Evolutionary conservation across 208 protist species (phyloP).

Genomic region (Leishmania lainsoni): DNA sequence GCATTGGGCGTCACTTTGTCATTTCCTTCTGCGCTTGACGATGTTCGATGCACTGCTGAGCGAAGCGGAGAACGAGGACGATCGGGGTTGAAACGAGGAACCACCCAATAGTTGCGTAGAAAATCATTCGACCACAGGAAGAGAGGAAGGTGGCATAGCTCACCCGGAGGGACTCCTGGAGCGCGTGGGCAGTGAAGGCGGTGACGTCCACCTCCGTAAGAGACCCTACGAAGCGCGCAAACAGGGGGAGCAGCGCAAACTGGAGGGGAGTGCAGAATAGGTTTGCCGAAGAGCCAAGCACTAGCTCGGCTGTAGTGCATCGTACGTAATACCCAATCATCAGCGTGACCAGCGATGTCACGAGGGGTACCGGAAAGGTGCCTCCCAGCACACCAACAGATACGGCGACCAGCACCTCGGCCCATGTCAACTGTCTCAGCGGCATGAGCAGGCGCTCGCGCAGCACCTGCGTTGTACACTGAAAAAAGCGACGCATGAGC

Average conservation of each 20-base stretch:
- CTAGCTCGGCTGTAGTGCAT: constrained; percentile 29
- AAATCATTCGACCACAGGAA: constrained; percentile 38
- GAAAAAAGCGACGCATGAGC: constrained; percentile 8
- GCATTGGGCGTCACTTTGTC: background rate
- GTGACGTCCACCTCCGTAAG: constrained; percentile 22
- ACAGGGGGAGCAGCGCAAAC: constrained; percentile 41
- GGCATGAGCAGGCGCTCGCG: constrained; percentile 38
- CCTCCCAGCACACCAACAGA: constrained; percentile 47
- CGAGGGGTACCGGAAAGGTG: constrained; percentile 59
- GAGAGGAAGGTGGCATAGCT: constrained; percentile 33
- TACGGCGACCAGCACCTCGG: constrained; percentile 30
- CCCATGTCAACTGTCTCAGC: constrained; percentile 23
- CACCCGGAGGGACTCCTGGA: constrained; percentile 19
- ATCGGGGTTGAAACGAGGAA: constrained; percentile 20
- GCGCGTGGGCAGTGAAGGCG: constrained; percentile 31
- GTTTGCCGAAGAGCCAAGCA: constrained; percentile 43
- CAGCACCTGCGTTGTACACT: constrained; percentile 12
- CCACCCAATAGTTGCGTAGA: constrained; percentile 44
- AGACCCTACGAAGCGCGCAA: constrained; percentile 20
- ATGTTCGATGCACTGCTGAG: constrained; percentile 5
- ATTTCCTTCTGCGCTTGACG: background rate
- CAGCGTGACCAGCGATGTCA: constrained; percentile 44
- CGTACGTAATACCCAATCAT: constrained; percentile 13
- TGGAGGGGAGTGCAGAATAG: constrained; percentile 53
- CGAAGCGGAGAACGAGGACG: constrained; percentile 9